Conservation (phyloP, 73 alveolate genomes). For the Durusdinium trenchii region DNA sequence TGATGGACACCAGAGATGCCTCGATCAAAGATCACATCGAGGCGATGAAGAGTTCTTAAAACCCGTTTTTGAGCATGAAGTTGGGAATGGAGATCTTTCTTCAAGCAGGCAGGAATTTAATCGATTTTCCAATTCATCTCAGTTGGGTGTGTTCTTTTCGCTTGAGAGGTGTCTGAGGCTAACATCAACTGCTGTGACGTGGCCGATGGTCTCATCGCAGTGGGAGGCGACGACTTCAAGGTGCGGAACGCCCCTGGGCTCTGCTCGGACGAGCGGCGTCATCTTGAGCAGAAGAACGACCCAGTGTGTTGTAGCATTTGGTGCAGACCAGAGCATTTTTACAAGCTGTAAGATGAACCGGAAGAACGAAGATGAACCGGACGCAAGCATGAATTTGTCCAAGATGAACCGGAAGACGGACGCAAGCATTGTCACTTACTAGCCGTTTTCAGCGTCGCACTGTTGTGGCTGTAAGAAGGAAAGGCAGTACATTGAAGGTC, state of each 20-base stretch:
- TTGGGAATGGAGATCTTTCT: background rate
- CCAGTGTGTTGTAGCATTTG: background rate
- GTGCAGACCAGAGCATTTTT: no score
- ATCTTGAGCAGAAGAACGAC: background rate
- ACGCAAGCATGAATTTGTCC: no score
- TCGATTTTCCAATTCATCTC: background rate
- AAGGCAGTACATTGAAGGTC: no score
- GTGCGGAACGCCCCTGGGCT: no score
- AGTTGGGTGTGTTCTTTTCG: background rate
- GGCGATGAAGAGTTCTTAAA: background rate
- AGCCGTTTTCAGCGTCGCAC: no score
- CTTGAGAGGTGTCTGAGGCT: constrained; percentile 20
- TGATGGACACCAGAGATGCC: constrained; percentile 56
- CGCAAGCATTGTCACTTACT: no score
- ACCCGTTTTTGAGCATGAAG: background rate
- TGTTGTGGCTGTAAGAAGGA: no score
- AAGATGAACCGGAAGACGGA: no score
- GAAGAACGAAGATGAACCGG: no score
- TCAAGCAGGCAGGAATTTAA: background rate
- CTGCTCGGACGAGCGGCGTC: background rate
- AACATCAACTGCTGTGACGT: constrained; percentile 47
- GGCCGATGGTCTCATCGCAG: background rate
- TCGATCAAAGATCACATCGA: constrained; percentile 18
- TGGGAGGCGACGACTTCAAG: constrained; percentile 60
- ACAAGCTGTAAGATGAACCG: no score